Evolutionary conservation across 2,329 filamentous ascomycete species (phyloP).

Genomic region (Aureobasidium sp.): DNA sequence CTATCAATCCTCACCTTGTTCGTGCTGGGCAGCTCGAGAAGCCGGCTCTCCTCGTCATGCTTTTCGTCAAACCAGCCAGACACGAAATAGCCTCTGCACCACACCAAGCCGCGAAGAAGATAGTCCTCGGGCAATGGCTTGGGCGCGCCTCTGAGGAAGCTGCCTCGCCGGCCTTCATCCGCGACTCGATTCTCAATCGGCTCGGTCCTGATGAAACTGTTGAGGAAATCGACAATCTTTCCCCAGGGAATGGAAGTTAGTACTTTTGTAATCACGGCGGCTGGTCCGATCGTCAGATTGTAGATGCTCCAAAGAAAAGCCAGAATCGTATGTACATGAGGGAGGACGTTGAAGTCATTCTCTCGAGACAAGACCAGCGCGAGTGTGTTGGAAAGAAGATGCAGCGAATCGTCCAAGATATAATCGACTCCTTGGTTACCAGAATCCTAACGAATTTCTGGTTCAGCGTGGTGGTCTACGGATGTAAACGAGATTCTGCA

Average conservation of each 20-base stretch:
- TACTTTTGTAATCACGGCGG: conserved; percentile 25
- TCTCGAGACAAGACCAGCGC: conserved; percentile 30
- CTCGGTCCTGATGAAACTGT: conserved; percentile 40
- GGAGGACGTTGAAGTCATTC: conserved; percentile 41
- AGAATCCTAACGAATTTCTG: background rate
- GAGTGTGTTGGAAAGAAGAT: conserved; percentile 25
- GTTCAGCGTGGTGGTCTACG: background rate
- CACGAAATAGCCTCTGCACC: conserved; percentile 54
- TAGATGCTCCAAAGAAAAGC: conserved; percentile 49
- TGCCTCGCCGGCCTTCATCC: conserved; percentile 29
- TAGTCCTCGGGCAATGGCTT: conserved; percentile 64
- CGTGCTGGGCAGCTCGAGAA: conserved; percentile 56
- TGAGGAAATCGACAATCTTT: conserved; percentile 45
- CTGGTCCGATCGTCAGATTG: conserved; percentile 1
- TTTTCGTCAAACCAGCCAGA: conserved; percentile 53
- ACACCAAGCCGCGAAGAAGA: conserved; percentile 56
- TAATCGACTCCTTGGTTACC: background rate
- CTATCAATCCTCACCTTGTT: conserved; percentile 51
- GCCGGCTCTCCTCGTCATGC: conserved; percentile 61
- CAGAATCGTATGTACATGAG: conserved; percentile 57
- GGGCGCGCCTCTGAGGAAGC: conserved; percentile 36
- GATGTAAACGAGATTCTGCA: background rate
- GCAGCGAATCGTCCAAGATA: background rate
- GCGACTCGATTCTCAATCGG: conserved; percentile 30
- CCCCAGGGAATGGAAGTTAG: conserved; percentile 47